A percentile compares a stretch with the other conserved stretches of the same genome.
Evolutionary conservation across 805 yeast species (phyloP).

Genomic region (Kodamaea lidongshanica): DNA sequence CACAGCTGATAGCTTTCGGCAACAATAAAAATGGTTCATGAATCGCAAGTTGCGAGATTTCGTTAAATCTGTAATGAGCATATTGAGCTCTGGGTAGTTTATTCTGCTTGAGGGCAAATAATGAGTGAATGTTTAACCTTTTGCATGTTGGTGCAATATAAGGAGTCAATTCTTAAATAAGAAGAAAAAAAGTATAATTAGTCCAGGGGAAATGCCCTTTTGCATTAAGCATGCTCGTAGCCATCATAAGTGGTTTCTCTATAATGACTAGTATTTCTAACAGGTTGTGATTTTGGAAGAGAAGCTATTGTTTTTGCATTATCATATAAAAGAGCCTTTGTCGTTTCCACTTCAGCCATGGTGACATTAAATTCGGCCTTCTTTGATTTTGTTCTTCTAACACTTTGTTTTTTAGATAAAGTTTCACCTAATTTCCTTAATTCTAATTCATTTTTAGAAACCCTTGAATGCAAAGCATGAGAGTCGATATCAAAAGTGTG

Average conservation of each 20-base stretch:
- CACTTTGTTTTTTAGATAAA: constrained; percentile 29
- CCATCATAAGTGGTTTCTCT: constrained; percentile 26
- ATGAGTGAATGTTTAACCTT: too few relatives aligned
- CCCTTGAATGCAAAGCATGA: constrained; percentile 7
- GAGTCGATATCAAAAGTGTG: constrained; percentile 5
- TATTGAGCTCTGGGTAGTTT: too few relatives aligned
- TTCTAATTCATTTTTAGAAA: constrained; percentile 21
- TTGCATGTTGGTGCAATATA: too few relatives aligned
- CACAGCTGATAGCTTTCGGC: too few relatives aligned
- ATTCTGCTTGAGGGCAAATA: too few relatives aligned
- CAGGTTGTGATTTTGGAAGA: constrained; percentile 4
- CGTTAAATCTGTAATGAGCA: too few relatives aligned
- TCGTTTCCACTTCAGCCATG: constrained; percentile 3
- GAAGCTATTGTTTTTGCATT: constrained; percentile 3
- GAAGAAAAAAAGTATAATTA: too few relatives aligned
- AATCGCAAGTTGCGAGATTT: too few relatives aligned
- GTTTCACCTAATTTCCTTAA: constrained; percentile 32
- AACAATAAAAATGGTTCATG: too few relatives aligned
- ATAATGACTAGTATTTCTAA: constrained; percentile 11
- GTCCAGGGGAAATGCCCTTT: too few relatives aligned
- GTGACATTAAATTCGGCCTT: not conserved
- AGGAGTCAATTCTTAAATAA: too few relatives aligned
- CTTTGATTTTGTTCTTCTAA: constrained; percentile 15
- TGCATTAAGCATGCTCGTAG: too few relatives aligned
- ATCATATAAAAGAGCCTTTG: not conserved